Evolutionary conservation across 2,329 filamentous ascomycete genomes (phyloP).

Genomic region (Harringtonia aguacate): DNA sequence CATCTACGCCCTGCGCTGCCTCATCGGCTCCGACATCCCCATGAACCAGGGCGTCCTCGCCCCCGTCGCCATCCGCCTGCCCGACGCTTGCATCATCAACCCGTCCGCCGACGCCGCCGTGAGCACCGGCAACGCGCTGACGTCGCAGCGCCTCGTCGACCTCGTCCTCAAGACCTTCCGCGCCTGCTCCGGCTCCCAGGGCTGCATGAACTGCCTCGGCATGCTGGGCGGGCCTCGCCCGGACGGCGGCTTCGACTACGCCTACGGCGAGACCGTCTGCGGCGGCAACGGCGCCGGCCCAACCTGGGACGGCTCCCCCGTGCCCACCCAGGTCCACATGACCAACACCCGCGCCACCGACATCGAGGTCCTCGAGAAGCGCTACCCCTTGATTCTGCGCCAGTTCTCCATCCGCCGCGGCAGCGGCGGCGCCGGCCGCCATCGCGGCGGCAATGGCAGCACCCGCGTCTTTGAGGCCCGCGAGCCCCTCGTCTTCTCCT

Average conservation of each 20-base stretch:
- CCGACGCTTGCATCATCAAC: slow-evolving; percentile 58
- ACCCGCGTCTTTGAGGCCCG: slow-evolving; percentile 73
- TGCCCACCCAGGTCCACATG: slow-evolving; percentile 78
- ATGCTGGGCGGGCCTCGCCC: slow-evolving; percentile 69
- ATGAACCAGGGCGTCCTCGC: slow-evolving; percentile 76
- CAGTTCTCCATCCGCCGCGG: slow-evolving; percentile 55
- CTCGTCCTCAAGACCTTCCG: slow-evolving; percentile 71
- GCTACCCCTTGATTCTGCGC: slow-evolving; percentile 62
- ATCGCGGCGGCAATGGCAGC: slow-evolving; percentile 62
- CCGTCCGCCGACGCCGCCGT: slow-evolving; percentile 69
- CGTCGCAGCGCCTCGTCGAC: slow-evolving; percentile 71
- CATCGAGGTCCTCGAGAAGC: slow-evolving; percentile 64
- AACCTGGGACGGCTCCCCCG: slow-evolving; percentile 60
- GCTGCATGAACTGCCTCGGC: slow-evolving; percentile 74
- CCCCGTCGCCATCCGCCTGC: slow-evolving; percentile 64
- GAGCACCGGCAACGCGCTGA: slow-evolving; percentile 73
- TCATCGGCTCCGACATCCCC: slow-evolving; percentile 72
- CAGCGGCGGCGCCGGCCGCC: slow-evolving; percentile 53
- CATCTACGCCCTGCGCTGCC: slow-evolving; percentile 71
- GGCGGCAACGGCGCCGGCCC: slow-evolving; percentile 66
- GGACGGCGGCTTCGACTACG: slow-evolving; percentile 47
- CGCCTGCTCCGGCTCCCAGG: slow-evolving; percentile 67
- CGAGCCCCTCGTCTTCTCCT: slow-evolving; percentile 64
- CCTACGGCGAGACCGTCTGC: slow-evolving; percentile 78
- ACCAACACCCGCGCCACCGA: slow-evolving; percentile 80